phyloP scores from a whole-genome alignment of 495 filamentous ascomycete genomes.

The Stereocaulon alpinum region DNA sequence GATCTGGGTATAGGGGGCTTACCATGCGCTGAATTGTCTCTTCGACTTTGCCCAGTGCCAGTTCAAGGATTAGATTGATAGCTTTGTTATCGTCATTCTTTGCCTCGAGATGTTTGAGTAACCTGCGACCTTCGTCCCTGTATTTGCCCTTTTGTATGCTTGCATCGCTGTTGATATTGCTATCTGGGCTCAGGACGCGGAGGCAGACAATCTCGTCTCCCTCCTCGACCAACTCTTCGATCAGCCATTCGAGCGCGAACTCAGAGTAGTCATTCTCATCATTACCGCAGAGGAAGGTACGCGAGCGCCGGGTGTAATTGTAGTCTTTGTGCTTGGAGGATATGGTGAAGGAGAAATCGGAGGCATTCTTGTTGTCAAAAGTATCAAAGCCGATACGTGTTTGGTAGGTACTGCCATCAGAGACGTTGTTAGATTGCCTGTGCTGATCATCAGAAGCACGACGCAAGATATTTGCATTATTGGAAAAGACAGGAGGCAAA shows the following conservation, averaged over 20 bases:
- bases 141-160: conserved; percentile 65
- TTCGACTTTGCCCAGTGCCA: conserved; percentile 85
- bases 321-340: conserved; percentile 87
- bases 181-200: conserved; percentile 78
- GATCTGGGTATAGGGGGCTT: conserved; percentile 25
- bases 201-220: conserved; percentile 95
- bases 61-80: conserved; percentile 80
- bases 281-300: conserved; percentile 88
- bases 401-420: conserved; percentile 35
- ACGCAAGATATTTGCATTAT: background rate
- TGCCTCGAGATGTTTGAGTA: conserved; percentile 67
- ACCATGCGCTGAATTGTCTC: conserved; percentile 91
- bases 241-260: conserved; percentile 85
- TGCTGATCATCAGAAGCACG: background rate
- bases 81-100: conserved; percentile 77
- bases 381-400: conserved; percentile 83
- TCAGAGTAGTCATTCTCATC: conserved; percentile 95
- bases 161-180: conserved; percentile 56
- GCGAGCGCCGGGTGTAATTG: conserved; percentile 67
- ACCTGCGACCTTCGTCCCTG: conserved; percentile 63
- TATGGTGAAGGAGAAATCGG: conserved; percentile 71
- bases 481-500: background rate
- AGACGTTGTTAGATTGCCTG: background rate
- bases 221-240: conserved; percentile 91
- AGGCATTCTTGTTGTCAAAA: conserved; percentile 74